Base-by-base conservation (phyloP, 345 rosid species). In the Syzygium aqueum region DNA sequence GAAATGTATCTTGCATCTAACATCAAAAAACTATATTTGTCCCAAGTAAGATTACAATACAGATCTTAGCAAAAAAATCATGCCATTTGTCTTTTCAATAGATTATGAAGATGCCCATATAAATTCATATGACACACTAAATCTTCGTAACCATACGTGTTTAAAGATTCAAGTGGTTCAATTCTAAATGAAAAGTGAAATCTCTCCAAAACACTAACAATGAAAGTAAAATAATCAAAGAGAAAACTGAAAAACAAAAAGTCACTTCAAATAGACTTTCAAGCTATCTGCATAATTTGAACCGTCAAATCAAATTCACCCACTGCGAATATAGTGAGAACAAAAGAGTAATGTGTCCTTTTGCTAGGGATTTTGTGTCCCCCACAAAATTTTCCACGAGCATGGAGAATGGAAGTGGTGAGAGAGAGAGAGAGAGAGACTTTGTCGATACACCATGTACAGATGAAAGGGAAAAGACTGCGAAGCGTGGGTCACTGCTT, bases 401-500 rank as follows among this genome's bases (percentile, higher is more conserved):
- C 25, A 37, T 37, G 80, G 10, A 73, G 49, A 9, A 73, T 2
- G 27, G 80, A 21, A 54, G 59, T 19, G 80, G 77, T 3, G 77
- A n/a, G 67, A 57, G 30, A 61, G 16, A 61, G 67, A 61, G 19
- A 59, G 30, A 28, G 30, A 27, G 7, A 57, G 65, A 7, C 37
- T 19, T 73, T 37, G 80, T 73, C 49, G 80, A 33, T 40, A 27
- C 23, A 73, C 40, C 80, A 73, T 17, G 46, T 73, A 33, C 59
- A 21, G 59, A 33, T 73, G 80, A 37, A 73, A 73, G 80, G 19
- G 80, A 73, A 73, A 73, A 33, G 80, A 73, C 80, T 19, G 49
- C 80, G 80, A 73, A 73, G 80, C 80, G 49, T 73, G 80, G 80
- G 80, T 73, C 80, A 73, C 27, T 5, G 80, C 80, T 73, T 73